Evolutionary conservation across 805 yeast species (phyloP), one percentile per base, ranked within the genome.

Genomic region (Saccharomycopsis sp.): DNA sequence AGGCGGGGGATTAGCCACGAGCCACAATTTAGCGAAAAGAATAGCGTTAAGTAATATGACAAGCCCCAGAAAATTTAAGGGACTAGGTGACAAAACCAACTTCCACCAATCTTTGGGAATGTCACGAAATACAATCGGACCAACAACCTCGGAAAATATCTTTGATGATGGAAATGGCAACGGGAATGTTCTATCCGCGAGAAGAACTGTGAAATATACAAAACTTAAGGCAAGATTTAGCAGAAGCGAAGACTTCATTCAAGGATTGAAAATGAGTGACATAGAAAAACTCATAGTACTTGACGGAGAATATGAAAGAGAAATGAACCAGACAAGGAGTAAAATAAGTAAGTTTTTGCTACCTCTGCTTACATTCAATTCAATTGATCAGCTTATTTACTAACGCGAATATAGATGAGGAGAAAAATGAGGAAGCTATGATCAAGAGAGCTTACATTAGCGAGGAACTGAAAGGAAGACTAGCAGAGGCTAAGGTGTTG

Each of bases 191-290:
- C 16, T 44, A 5, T n/a, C 18, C 7, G 21, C 18, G 18, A 44
- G 48, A 44, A 44, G 48, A 44, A 44, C 48, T 20, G 8, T 16
- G 7, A 5, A 44, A 44, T 44, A 44, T 12, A 44, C 8, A 44
- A n/a, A 44, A 16, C 18, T 44, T 12, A 44, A 44, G 21, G 18
- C 48, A 44, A 44, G 48, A 12, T 44, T 44, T 12, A 44, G 16
- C 16, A 44, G 48, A 44, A 44, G 48, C 16, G 48, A 44, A n/a
- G 48, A 44, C 21, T 44, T 44, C 48, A 44, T 44, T 5, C 48
- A 44, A 12, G 48, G 21, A 7, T 12, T 44, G 16, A 44, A n/a
- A 12, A 44, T 44, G 48, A 18, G 21, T 18, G 48, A 44, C 12
- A 44, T 44, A 16, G 48, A 44, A 18, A 44, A 44, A 12, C 16